Evolutionary conservation across 495 filamentous ascomycete species (phyloP).

Genomic region (Ramalina peruviana): DNA sequence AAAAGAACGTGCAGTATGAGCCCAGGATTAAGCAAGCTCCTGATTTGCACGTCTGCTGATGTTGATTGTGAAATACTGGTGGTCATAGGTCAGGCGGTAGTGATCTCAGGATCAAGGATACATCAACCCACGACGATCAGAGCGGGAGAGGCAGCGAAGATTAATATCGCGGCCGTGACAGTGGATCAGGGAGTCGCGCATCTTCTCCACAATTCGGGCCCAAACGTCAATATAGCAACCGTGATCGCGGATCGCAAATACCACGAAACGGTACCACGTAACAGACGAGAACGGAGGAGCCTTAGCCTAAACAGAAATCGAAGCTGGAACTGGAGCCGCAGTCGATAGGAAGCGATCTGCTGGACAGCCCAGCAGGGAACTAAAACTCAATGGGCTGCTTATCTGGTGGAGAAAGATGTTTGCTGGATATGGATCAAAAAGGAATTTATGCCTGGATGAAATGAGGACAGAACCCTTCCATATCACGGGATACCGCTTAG

Average conservation of each 20-base stretch:
- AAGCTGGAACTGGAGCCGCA: constrained; percentile 30
- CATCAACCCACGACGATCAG: not conserved
- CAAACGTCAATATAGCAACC: constrained; percentile 35
- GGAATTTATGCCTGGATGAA: too few relatives aligned
- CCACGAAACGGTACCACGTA: constrained; percentile 36
- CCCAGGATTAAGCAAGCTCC: not conserved
- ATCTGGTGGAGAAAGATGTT: too few relatives aligned
- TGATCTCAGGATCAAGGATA: constrained; percentile 10
- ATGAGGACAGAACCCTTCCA: too few relatives aligned
- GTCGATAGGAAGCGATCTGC: constrained; percentile 20
- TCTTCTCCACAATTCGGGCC: constrained; percentile 25
- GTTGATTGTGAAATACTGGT: constrained; percentile 14
- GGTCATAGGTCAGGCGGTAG: constrained; percentile 19
- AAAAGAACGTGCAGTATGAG: too few relatives aligned
- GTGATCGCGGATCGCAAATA: constrained; percentile 43
- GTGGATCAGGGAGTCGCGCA: constrained; percentile 25
- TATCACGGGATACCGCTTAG: too few relatives aligned
- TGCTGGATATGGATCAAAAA: too few relatives aligned
- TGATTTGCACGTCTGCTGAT: constrained; percentile 17
- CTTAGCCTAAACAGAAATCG: constrained; percentile 28
- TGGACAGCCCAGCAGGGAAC: too few relatives aligned
- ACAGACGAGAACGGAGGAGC: constrained; percentile 23
- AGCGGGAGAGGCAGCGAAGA: constrained; percentile 8
- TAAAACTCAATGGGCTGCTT: too few relatives aligned
- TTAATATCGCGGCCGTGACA: constrained; percentile 18